These are phyloP conservation scores for Fusarium secorum DNA, from an alignment of 2,329 filamentous ascomycete species.

Conservation along the genomic window DNA sequence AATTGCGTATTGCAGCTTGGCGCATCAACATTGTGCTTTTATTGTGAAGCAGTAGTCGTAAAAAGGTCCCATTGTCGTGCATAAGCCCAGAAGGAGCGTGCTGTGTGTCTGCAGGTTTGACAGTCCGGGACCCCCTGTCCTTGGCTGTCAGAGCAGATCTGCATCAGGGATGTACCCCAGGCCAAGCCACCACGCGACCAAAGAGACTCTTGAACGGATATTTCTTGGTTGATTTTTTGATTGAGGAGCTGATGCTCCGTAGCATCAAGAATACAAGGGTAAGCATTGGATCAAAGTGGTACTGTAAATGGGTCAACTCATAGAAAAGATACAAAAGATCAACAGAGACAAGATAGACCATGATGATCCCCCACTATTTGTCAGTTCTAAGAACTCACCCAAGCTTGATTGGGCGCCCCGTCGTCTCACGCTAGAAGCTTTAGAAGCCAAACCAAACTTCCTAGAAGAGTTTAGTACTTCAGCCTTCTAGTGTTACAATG, in stretches of 20 bases:
- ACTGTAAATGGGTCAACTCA: not conserved
- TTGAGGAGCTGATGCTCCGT: not conserved
- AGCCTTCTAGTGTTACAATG: not conserved
- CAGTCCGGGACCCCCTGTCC: constrained; percentile 27
- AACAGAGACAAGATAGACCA: not conserved
- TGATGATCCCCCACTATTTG: constrained; percentile 19
- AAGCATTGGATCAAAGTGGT: not conserved
- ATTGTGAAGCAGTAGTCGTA: not conserved
- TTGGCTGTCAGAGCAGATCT: constrained; percentile 21
- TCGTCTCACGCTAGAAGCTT: constrained; percentile 39
- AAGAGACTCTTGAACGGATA: not conserved
- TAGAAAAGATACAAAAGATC: not conserved
- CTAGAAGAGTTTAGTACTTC: constrained; percentile 19
- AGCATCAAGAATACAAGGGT: accelerated
- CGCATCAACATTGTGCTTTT: not conserved
- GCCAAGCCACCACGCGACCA: constrained; percentile 7
- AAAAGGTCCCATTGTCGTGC: constrained; percentile 1
- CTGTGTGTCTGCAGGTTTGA: constrained; percentile 29
- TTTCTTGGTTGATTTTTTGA: not conserved
- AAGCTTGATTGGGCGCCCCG: constrained; percentile 19
- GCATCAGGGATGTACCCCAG: constrained; percentile 20
- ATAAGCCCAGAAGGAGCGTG: constrained; percentile 22
- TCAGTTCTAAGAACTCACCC: not conserved
- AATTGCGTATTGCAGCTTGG: not conserved
- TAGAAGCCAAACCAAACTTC: constrained; percentile 16